phyloP scores from a whole-genome alignment of 495 filamentous ascomycete species.

The Neurospora terricola region DNA sequence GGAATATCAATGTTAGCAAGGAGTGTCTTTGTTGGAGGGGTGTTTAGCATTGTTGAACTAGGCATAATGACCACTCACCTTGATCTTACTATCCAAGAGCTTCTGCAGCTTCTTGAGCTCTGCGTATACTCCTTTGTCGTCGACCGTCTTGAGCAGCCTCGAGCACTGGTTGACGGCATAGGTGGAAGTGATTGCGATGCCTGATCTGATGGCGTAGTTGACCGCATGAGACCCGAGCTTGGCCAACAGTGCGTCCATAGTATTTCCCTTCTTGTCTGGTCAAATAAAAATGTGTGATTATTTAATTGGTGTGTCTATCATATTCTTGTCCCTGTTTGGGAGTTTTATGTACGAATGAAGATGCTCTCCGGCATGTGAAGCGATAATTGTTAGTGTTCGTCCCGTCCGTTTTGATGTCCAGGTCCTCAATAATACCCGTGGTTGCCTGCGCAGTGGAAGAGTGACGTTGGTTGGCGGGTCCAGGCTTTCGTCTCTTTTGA shows the following conservation, averaged over 20 bases:
- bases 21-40: neutral
- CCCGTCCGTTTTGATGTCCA: neutral
- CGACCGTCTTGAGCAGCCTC: slow-evolving; percentile 60
- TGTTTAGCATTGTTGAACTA: neutral
- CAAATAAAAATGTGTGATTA: slow-evolving; percentile 1
- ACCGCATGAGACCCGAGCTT: slow-evolving; percentile 65
- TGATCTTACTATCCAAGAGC: slow-evolving; percentile 73
- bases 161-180: slow-evolving; percentile 79
- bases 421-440: neutral
- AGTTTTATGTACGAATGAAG: neutral
- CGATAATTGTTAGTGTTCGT: neutral
- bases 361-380: neutral
- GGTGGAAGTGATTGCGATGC: slow-evolving; percentile 73
- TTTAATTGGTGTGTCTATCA: neutral
- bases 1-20: neutral
- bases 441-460: neutral
- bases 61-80: slow-evolving; percentile 36
- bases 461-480: neutral
- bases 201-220: slow-evolving; percentile 88
- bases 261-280: slow-evolving; percentile 13
- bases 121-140: slow-evolving; percentile 52
- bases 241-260: slow-evolving; percentile 70
- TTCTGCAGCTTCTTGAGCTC: slow-evolving; percentile 65
- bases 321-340: neutral
- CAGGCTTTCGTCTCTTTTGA: neutral